Conservation (phyloP, 192 early-diverging fungal genomes). For the Martensiomyces pterosporus region DNA sequence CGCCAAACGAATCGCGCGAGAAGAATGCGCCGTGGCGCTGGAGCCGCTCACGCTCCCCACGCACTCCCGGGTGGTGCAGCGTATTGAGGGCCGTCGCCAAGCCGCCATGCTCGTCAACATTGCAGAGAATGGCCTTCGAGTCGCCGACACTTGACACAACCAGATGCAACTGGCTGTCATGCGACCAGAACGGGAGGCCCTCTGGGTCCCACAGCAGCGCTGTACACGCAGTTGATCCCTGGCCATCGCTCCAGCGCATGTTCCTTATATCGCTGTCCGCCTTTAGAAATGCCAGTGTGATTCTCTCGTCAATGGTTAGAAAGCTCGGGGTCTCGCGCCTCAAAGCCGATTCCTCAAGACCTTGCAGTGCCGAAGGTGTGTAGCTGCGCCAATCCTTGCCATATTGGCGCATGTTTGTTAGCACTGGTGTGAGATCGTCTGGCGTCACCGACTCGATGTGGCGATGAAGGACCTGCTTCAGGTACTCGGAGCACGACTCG, state of each 20-base stretch:
- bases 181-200: slow-evolving; percentile 62
- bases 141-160: slow-evolving; percentile 69
- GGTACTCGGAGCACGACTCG: slow-evolving; percentile 43
- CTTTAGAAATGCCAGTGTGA: slow-evolving; percentile 61
- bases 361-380: slow-evolving; percentile 27
- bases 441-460: slow-evolving; percentile 33
- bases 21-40: slow-evolving; percentile 67
- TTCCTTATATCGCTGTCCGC: slow-evolving; percentile 54
- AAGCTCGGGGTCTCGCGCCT: slow-evolving; percentile 27
- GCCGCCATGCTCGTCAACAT: slow-evolving; percentile 56
- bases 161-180: slow-evolving; percentile 56
- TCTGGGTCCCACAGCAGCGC: slow-evolving; percentile 63
- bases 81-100: slow-evolving; percentile 56
- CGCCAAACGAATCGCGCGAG: slow-evolving; percentile 72
- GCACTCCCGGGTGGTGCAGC: slow-evolving; percentile 65
- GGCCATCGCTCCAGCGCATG: slow-evolving; percentile 46
- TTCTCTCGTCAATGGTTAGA: slow-evolving; percentile 65
- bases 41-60: slow-evolving; percentile 58
- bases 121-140: slow-evolving; percentile 49
- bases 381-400: slow-evolving; percentile 42
- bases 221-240: slow-evolving; percentile 67
- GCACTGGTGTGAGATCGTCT: slow-evolving; percentile 16
- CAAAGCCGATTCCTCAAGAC: slow-evolving; percentile 27
- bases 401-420: slow-evolving; percentile 31
- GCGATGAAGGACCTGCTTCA: slow-evolving; percentile 29